Conservation (phyloP, 2,329 filamentous ascomycete genomes). For the Talaromyces sp. region DNA sequence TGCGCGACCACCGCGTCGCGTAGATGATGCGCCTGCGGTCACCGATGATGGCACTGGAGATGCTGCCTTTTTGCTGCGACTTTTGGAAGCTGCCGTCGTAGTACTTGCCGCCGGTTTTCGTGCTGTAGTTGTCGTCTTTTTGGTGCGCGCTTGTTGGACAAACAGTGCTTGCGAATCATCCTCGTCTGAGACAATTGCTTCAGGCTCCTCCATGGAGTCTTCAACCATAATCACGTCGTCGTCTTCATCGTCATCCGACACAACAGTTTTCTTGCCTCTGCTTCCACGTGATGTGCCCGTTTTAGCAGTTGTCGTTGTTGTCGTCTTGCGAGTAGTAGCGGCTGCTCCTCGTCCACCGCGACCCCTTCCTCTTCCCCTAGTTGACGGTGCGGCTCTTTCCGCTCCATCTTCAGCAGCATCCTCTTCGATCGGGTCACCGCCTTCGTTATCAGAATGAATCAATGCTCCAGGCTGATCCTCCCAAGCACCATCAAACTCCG, state of each 20-base stretch:
- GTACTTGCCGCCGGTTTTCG: conserved; percentile 24
- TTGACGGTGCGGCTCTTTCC: conserved; percentile 32
- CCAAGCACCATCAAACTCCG: conserved; percentile 84
- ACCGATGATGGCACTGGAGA: conserved; percentile 35
- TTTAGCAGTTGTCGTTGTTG: conserved; percentile 32
- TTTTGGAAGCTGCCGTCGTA: conserved; percentile 22
- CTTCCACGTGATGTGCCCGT: conserved; percentile 23
- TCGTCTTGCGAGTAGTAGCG: conserved; percentile 31
- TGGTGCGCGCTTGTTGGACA: conserved; percentile 34
- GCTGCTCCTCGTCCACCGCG: conserved; percentile 44
- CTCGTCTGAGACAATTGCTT: conserved; percentile 21
- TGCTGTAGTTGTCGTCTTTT: conserved; percentile 25
- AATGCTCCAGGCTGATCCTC: conserved; percentile 70
- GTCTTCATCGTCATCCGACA: conserved; percentile 38
- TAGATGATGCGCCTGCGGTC: conserved; percentile 28
- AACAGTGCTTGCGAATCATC: conserved; percentile 40
- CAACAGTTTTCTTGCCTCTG: conserved; percentile 31
- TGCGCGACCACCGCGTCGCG: conserved; percentile 26
- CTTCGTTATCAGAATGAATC: conserved; percentile 51
- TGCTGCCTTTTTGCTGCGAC: conserved; percentile 27
- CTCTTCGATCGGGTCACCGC: conserved; percentile 46
- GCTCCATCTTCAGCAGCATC: conserved; percentile 49
- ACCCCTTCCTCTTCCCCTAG: conserved; percentile 48
- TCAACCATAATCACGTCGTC: conserved; percentile 39
- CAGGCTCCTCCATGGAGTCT: conserved; percentile 27